phyloP scores from a whole-genome alignment of 345 rosid genomes.

The Citrus inodora region DNA sequence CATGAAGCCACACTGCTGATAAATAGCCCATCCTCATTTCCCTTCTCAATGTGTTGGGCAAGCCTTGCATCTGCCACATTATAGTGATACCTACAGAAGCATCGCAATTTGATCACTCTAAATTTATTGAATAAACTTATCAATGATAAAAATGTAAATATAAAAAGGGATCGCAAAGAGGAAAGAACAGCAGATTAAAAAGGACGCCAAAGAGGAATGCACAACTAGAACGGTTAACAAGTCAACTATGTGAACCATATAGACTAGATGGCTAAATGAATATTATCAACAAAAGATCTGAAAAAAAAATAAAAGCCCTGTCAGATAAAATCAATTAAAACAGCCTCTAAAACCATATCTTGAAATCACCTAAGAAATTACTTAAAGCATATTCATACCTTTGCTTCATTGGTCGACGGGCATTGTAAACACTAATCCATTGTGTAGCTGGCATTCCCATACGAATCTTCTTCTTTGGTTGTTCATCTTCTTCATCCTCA shows the following conservation, averaged over 20 bases:
- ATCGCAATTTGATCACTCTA: neutral
- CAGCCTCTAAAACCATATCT: neutral
- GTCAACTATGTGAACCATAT: neutral
- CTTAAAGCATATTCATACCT: slow-evolving; percentile 32
- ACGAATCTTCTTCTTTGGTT: slow-evolving; percentile 63
- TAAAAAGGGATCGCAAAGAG: neutral
- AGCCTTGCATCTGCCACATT: slow-evolving; percentile 68
- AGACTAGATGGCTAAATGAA: neutral
- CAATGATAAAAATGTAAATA: neutral
- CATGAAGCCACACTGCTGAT: slow-evolving; percentile 65
- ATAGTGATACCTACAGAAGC: slow-evolving; percentile 58
- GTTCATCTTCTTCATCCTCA: slow-evolving; percentile 64
- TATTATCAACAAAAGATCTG: neutral
- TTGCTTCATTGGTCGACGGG: slow-evolving; percentile 74
- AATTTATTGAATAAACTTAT: neutral
- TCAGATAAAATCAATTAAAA: neutral
- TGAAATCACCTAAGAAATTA: slow-evolving; percentile 4
- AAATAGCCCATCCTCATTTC: slow-evolving; percentile 59
- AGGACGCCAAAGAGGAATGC: neutral
- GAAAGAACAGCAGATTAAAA: neutral
- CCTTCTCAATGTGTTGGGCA: slow-evolving; percentile 56
- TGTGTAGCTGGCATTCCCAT: slow-evolving; percentile 73
- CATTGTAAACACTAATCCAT: slow-evolving; percentile 72
- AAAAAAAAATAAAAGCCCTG: neutral
- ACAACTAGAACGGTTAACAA: neutral